Evolutionary conservation across 2,329 filamentous ascomycete species (phyloP), one percentile per base, ranked within the genome.

Genomic region (Trichophyton simii): DNA sequence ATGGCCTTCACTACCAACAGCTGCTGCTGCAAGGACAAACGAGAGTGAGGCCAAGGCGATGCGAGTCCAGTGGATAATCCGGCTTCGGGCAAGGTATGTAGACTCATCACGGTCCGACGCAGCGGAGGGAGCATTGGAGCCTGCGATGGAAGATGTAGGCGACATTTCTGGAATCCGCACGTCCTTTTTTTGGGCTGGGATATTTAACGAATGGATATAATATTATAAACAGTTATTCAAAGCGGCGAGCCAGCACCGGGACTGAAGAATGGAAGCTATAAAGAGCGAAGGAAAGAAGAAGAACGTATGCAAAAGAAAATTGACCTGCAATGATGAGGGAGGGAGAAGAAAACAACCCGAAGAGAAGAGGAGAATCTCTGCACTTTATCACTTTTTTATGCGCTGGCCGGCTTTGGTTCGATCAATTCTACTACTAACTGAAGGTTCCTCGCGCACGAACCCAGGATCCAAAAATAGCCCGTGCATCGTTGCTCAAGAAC

Each of bases 81-180:
- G 70, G 41, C 64, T 70, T 58, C 69, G 69, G 48, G 68, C 65
- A 13, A 76, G 69, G 54, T 75, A 76, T 9, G 58, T 65, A 3
- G 70, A 71, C 64, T 76, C 74, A 31, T 72, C 68, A 58, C 70
- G 67, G 57, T 74, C 68, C n/a, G 72, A 71, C 7, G 73, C 71
- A 58, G 66, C 68, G 52, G 68, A 69, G 28, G 69, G 66, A 59
- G 69, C 67, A 54, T 67, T 66, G 13, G 71, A 72, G 36, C 69
- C 70, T 5, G 68, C 58, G n/a, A 67, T 63, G 7, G 70, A 70
- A 18, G 66, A 67, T 46, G 61, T 55, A 20, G 69, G 67, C 36
- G 66, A 68, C 72, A 73, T 74, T 54, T 57, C 55, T 15, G 11
- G 20, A 18, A 48, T 13, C 25, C 38, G 44, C 60, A 58, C 18